These are phyloP conservation scores for Paraconiothyrium brasiliense DNA, from an alignment of 2,329 filamentous ascomycete species.

Conservation along the genomic window DNA sequence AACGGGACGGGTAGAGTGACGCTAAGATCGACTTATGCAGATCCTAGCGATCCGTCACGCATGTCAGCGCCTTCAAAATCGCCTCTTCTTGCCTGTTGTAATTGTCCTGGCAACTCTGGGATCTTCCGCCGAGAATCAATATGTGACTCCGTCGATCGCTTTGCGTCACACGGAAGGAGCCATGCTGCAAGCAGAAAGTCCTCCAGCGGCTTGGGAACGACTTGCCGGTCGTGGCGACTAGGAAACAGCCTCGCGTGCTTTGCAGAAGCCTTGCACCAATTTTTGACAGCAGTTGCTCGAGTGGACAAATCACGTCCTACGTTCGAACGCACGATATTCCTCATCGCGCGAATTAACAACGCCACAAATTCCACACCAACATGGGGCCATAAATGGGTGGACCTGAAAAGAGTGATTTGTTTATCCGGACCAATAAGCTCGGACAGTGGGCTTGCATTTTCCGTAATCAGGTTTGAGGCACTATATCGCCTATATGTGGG, in stretches of 20 bases:
- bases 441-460: background rate
- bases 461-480: conserved; percentile 5
- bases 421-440: conserved; percentile 10
- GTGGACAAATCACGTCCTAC: background rate
- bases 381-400: conserved; percentile 2
- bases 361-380: background rate
- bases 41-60: conserved; percentile 13
- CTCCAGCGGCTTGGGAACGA: too few relatives aligned
- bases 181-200: background rate
- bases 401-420: conserved; percentile 1
- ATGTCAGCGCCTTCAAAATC: conserved; percentile 15
- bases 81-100: conserved; percentile 18
- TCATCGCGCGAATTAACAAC: background rate
- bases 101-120: background rate
- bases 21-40: conserved; percentile 24
- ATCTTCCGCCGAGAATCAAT: conserved; percentile 4
- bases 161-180: background rate
- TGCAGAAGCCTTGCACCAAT: background rate
- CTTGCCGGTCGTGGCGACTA: background rate
- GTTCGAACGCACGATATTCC: background rate
- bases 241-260: background rate
- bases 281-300: background rate
- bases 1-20: conserved; percentile 9
- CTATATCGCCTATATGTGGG: conserved; percentile 18
- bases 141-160: conserved; percentile 1